Percentiles rank a stretch among this genome's conserved stretches.
Evolutionary conservation across 768 basidiomycete genomes (phyloP).

Genomic region (Mycena vulgaris): DNA sequence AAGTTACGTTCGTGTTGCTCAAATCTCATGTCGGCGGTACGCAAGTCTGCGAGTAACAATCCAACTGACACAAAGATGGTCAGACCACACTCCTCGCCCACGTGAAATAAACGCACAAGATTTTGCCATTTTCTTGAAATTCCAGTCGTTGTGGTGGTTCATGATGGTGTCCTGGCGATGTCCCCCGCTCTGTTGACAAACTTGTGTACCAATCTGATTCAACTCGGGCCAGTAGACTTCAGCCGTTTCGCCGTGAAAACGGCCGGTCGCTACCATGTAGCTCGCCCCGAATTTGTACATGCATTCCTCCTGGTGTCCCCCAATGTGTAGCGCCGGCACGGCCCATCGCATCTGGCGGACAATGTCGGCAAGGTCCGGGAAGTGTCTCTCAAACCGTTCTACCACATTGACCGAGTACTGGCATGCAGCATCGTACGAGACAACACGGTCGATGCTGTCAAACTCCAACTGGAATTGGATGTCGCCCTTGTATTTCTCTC

Average conservation of each 20-base stretch:
- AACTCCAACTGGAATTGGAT: neutral
- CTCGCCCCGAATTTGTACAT: neutral
- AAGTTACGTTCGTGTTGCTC: no score
- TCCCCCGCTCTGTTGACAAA: neutral
- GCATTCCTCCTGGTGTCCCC: conserved; percentile 31
- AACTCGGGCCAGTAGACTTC: conserved; percentile 9
- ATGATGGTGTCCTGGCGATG: conserved; percentile 5
- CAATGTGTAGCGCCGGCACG: conserved; percentile 38
- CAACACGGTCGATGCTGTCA: neutral
- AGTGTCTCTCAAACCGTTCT: conserved; percentile 3
- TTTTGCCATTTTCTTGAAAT: conserved; percentile 1
- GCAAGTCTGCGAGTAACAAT: neutral
- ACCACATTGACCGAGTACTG: conserved; percentile 32
- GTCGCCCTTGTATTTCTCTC: neutral
- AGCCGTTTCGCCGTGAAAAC: conserved; percentile 5
- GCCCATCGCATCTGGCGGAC: conserved; percentile 23
- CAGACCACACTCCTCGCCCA: neutral
- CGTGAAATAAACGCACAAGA: neutral
- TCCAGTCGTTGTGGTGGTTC: no score
- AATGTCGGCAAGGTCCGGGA: conserved; percentile 2
- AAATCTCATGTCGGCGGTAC: neutral
- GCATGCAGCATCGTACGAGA: conserved; percentile 34
- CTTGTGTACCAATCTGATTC: neutral
- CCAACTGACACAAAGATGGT: neutral
- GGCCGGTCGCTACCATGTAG: neutral